These are phyloP conservation scores for Pogostemon cablin DNA, from an alignment of 257 asterid genomes.

Conservation along the genomic window DNA sequence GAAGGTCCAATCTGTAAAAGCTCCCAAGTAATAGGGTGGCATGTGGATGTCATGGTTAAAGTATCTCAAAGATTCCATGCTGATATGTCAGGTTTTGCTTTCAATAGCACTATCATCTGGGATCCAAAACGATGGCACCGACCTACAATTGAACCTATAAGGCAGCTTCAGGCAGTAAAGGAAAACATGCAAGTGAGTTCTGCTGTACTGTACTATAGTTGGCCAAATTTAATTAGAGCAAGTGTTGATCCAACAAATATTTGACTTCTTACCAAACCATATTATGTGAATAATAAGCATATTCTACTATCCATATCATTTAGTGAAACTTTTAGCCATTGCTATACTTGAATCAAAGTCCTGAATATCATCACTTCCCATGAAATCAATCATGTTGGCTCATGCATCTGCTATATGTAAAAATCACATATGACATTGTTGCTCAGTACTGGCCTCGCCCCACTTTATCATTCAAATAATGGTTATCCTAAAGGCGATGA, in stretches of 20 bases:
- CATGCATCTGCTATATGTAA: neutral
- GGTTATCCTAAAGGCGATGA: neutral
- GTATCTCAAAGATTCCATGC: conserved; percentile 57
- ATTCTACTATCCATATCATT: neutral
- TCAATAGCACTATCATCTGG: conserved; percentile 79
- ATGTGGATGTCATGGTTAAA: conserved; percentile 38
- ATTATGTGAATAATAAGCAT: neutral
- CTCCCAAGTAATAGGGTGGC: conserved; percentile 79
- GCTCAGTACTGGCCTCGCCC: neutral
- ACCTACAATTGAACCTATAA: conserved; percentile 59
- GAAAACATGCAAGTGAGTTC: conserved; percentile 61
- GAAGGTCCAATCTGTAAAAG: conserved; percentile 83
- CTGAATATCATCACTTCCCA: neutral
- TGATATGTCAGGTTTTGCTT: conserved; percentile 72
- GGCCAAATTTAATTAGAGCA: conserved; percentile 4
- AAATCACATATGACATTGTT: neutral
- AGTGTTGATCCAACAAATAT: neutral
- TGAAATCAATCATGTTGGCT: conserved; percentile 9
- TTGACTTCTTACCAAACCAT: conserved; percentile 16
- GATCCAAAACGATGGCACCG: conserved; percentile 74
- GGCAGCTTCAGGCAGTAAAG: conserved; percentile 51
- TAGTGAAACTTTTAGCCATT: neutral
- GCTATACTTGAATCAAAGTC: conserved; percentile 8
- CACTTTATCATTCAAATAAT: neutral
- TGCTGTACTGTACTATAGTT: neutral